Conservation (phyloP, 148 eudicot species). For the Rhododendron kiyosumense region DNA sequence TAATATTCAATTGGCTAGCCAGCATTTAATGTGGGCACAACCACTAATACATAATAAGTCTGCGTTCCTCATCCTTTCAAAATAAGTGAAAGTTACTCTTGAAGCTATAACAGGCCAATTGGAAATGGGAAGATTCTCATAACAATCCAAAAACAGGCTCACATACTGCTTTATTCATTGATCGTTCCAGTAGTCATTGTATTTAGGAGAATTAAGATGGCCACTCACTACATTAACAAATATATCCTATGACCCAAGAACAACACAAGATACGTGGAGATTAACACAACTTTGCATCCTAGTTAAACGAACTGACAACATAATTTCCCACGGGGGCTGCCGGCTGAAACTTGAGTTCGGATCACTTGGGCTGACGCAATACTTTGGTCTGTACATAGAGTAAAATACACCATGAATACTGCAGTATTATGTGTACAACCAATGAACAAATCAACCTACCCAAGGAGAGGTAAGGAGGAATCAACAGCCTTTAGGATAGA, state of each 20-base stretch:
- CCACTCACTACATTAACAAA: not conserved
- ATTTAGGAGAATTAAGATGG: not conserved
- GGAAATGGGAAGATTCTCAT: not conserved
- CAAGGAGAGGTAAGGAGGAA: not conserved
- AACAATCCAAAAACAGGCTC: not conserved
- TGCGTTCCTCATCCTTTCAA: not conserved
- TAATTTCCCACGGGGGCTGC: not conserved
- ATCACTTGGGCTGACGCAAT: not conserved
- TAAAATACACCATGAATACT: not conserved
- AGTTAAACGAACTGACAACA: not conserved
- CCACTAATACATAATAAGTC: not conserved
- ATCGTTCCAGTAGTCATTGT: not conserved
- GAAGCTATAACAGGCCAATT: not conserved
- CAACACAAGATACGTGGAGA: not conserved
- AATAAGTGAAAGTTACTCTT: not conserved
- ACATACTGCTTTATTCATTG: not conserved
- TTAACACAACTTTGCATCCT: not conserved
- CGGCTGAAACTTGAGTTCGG: not conserved
- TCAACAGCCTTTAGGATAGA: not conserved
- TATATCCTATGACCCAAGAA: not conserved
- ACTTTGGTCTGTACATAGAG: not conserved
- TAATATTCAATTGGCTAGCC: not conserved
- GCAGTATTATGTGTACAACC: not conserved
- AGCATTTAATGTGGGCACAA: not conserved
- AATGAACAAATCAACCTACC: not conserved